A percentile compares a stretch with the other conserved stretches of the same genome.
Evolutionary conservation across 805 yeast species (phyloP).

Genomic region (Schizosaccharomyces cryophilus): DNA sequence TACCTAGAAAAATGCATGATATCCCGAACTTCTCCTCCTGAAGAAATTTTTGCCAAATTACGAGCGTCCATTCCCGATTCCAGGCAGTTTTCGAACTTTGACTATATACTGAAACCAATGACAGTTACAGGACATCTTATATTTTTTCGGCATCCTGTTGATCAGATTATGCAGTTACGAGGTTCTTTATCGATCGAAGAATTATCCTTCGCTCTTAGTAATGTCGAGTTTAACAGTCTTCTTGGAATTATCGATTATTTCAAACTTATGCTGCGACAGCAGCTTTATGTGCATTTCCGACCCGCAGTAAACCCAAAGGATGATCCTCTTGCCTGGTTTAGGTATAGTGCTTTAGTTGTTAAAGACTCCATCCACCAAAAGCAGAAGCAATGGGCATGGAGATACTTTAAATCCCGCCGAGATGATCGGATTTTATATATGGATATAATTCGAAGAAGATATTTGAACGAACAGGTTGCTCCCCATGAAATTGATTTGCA

Average conservation of each 20-base stretch:
- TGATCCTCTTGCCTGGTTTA: slow-evolving; percentile 59
- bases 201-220: slow-evolving; percentile 64
- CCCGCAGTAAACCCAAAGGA: slow-evolving; percentile 32
- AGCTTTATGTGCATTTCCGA: slow-evolving; percentile 43
- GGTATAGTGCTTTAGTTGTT: slow-evolving; percentile 56
- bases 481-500: slow-evolving; percentile 17
- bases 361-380: slow-evolving; percentile 57
- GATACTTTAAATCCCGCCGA: slow-evolving; percentile 39
- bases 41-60: slow-evolving; percentile 16
- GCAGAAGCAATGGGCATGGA: slow-evolving; percentile 78
- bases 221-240: slow-evolving; percentile 61
- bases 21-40: slow-evolving; percentile 21
- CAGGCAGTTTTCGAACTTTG: slow-evolving; percentile 9
- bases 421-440: slow-evolving; percentile 50
- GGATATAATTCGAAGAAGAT: slow-evolving; percentile 32
- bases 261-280: slow-evolving; percentile 53
- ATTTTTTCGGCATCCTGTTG: slow-evolving; percentile 13
- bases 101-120: slow-evolving; percentile 52
- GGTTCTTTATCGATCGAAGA: slow-evolving; percentile 46
- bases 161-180: not conserved
- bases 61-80: not conserved
- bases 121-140: slow-evolving; percentile 68
- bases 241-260: slow-evolving; percentile 60
- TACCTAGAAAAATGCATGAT: slow-evolving; percentile 48
- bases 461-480: slow-evolving; percentile 12